A percentile compares a stretch with the other conserved stretches of the same genome.
Evolutionary conservation across 495 filamentous ascomycete genomes (phyloP).

Genomic region (Aspergillus affinis): DNA sequence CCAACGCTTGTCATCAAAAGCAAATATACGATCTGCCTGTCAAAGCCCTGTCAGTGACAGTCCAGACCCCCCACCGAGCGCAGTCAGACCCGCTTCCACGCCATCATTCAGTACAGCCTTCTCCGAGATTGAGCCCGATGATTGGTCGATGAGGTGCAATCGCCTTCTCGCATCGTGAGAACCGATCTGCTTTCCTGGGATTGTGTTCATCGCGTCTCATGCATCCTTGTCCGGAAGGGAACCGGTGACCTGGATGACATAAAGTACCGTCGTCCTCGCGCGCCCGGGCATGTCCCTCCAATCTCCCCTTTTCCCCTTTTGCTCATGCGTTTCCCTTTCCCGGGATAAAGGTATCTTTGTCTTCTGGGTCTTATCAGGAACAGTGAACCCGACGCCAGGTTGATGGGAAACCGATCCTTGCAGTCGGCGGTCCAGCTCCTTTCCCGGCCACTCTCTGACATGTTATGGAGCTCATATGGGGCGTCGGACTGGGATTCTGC

Average conservation of each 20-base stretch:
- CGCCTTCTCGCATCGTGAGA: conserved; percentile 9
- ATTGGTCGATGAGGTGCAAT: conserved; percentile 18
- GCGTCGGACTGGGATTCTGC: neutral
- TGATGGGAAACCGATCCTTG: conserved; percentile 18
- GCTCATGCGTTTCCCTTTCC: conserved; percentile 1
- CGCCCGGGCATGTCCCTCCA: neutral
- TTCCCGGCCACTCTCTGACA: neutral
- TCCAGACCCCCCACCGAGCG: conserved; percentile 9
- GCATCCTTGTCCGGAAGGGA: neutral
- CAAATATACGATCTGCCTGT: conserved; percentile 18
- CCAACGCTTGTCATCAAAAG: conserved; percentile 22
- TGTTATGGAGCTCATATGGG: neutral
- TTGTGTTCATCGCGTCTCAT: neutral
- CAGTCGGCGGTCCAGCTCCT: neutral
- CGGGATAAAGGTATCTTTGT: conserved; percentile 2
- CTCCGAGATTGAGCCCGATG: conserved; percentile 8
- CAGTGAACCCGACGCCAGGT: conserved; percentile 12
- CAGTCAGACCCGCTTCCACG: conserved; percentile 2
- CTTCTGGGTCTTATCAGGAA: too few relatives aligned
- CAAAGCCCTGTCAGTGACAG: conserved; percentile 13
- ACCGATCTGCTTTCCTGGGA: conserved; percentile 19
- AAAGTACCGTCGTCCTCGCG: conserved; percentile 9
- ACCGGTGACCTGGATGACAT: neutral
- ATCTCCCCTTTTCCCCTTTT: conserved; percentile 3
- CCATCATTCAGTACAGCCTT: neutral